Evolutionary conservation across 2,329 filamentous ascomycete genomes (phyloP).

Genomic region (Eutypa lata): DNA sequence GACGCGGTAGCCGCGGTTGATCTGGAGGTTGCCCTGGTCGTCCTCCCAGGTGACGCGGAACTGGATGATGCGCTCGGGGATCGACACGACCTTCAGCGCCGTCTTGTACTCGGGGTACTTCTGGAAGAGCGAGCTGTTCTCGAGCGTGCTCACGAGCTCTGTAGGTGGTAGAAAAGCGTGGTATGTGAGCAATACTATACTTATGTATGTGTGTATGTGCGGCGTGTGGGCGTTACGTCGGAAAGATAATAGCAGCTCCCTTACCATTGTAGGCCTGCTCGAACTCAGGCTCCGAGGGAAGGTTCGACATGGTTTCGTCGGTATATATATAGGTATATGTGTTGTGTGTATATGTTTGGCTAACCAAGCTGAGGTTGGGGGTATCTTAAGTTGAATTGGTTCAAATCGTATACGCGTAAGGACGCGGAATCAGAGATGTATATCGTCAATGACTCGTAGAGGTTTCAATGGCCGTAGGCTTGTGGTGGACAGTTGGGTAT

Average conservation of each 20-base stretch:
- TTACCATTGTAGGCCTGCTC: constrained; percentile 96
- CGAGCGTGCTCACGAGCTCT: constrained; percentile 94
- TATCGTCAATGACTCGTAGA: neutral
- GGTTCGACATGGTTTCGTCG: constrained; percentile 66
- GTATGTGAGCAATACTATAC: constrained; percentile 15
- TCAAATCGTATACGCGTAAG: neutral
- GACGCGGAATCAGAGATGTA: neutral
- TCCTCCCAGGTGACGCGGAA: constrained; percentile 98
- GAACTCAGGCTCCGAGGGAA: constrained; percentile 90
- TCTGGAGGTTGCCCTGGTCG: constrained; percentile 82
- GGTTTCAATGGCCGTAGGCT: neutral
- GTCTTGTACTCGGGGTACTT: constrained; percentile 93
- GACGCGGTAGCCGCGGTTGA: constrained; percentile 93
- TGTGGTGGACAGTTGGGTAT: neutral
- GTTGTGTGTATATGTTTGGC: neutral
- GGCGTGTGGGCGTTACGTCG: neutral
- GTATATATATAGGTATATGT: neutral
- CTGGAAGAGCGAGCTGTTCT: constrained; percentile 88
- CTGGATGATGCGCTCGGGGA: constrained; percentile 94
- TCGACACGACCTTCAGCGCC: constrained; percentile 80
- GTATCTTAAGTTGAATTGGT: neutral
- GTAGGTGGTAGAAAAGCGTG: constrained; percentile 6
- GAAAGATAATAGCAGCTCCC: constrained; percentile 20
- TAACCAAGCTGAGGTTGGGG: neutral
- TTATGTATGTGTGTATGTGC: constrained; percentile 11